Percentiles rank a stretch among this genome's conserved stretches.
Evolutionary conservation across 2,329 filamentous ascomycete species (phyloP).

Genomic region (Arthrinium phaeospermum): DNA sequence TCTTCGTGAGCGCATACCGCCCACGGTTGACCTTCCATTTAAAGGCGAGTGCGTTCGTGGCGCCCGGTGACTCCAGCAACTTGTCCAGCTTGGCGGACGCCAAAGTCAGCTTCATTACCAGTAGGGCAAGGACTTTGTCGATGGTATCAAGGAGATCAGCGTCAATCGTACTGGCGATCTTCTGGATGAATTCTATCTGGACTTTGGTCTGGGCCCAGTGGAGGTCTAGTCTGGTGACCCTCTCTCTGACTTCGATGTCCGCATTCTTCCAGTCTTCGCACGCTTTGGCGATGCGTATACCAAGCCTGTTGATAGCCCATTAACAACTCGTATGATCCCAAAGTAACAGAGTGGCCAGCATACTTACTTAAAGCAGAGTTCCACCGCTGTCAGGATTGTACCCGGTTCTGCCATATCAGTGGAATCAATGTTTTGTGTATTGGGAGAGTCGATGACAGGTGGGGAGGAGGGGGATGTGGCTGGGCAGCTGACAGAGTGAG

Average conservation of each 20-base stretch:
- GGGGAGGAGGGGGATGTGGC: too few species aligned
- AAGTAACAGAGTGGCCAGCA: neutral
- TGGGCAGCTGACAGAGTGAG: neutral
- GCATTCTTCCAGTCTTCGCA: slow-evolving; percentile 8
- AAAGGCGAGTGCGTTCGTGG: neutral
- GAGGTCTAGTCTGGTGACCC: neutral
- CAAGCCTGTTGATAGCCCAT: neutral
- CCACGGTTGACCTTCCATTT: neutral
- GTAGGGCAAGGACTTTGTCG: neutral
- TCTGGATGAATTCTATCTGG: neutral
- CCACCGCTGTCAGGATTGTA: slow-evolving; percentile 1
- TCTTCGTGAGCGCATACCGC: neutral
- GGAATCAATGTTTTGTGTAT: neutral
- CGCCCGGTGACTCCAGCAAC: neutral
- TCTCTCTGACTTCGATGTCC: neutral
- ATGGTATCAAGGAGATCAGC: neutral
- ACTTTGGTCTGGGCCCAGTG: neutral
- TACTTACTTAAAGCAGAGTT: slow-evolving; percentile 21
- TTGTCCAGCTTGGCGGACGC: neutral
- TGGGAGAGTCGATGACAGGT: too few species aligned
- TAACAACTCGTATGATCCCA: neutral
- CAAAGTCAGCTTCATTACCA: neutral
- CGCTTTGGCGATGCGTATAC: neutral
- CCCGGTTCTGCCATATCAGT: neutral
- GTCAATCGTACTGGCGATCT: neutral